Conservation (phyloP, 179 eudicot species). For the Vitellaria paradoxa region DNA sequence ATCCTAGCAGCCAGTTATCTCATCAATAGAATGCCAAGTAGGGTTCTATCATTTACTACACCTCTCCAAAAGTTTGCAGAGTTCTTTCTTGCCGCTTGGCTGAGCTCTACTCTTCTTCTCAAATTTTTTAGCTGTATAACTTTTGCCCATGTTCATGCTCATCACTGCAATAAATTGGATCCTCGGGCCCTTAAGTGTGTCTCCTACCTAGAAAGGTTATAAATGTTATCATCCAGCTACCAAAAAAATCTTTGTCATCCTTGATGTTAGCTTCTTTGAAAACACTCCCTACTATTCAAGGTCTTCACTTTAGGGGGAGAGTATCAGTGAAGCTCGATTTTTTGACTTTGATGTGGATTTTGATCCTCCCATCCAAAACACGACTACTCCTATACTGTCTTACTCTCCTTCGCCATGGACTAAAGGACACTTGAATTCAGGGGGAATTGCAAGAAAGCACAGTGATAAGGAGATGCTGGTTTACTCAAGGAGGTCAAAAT, state of each 20-base stretch:
- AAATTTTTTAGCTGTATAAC: constrained; percentile 3
- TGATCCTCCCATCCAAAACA: not conserved
- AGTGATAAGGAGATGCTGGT: too few relatives aligned
- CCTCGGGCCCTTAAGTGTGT: not conserved
- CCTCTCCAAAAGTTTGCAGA: not conserved
- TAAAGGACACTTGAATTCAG: too few relatives aligned
- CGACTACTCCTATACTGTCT: not conserved
- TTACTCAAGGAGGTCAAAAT: too few relatives aligned
- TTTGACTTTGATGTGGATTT: not conserved
- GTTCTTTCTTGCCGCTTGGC: not conserved
- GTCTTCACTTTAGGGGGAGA: constrained; percentile 10
- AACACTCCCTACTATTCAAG: not conserved
- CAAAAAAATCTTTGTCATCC: not conserved
- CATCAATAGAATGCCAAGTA: constrained; percentile 12
- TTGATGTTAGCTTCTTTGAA: constrained; percentile 14
- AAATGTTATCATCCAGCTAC: constrained; percentile 1
- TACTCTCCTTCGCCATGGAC: not conserved
- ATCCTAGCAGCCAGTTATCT: not conserved
- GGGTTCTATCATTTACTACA: not conserved
- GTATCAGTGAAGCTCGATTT: not conserved
- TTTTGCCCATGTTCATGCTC: constrained; percentile 5
- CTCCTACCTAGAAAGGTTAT: constrained; percentile 3
- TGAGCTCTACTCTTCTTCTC: not conserved
- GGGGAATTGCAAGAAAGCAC: too few relatives aligned
- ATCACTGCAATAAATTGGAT: constrained; percentile 3